Evolutionary conservation across 2,329 filamentous ascomycete species (phyloP).

Genomic region (Colletotrichum noveboracense): DNA sequence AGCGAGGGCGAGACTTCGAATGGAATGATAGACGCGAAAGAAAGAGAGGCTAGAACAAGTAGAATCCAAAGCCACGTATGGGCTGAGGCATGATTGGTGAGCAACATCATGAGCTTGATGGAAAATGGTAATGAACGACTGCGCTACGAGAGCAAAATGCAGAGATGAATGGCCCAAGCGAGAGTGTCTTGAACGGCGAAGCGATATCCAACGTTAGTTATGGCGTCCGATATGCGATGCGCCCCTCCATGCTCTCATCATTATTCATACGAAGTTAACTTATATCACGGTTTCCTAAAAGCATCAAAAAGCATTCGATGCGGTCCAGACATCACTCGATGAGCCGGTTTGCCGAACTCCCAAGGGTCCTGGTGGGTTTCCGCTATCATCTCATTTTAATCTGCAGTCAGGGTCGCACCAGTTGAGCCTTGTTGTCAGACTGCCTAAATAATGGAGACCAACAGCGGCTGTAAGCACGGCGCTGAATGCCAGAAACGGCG

Average conservation of each 20-base stretch:
- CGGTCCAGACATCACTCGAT: background rate
- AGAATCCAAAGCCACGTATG: background rate
- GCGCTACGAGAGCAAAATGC: rapidly evolving
- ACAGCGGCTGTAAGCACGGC: background rate
- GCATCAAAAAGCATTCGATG: background rate
- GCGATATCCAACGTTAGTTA: background rate
- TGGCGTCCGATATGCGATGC: background rate
- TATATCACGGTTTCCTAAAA: background rate
- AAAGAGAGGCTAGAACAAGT: background rate
- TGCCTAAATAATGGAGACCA: background rate
- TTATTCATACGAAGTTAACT: background rate
- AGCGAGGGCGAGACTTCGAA: background rate
- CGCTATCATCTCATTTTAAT: background rate
- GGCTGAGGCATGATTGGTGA: background rate
- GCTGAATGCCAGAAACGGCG: background rate
- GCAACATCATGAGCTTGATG: background rate
- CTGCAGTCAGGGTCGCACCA: background rate
- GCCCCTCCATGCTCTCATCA: background rate
- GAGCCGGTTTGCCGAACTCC: background rate
- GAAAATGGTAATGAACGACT: background rate
- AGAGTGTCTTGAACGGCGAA: background rate
- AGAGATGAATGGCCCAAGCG: background rate
- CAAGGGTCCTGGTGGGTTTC: background rate
- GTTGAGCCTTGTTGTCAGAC: background rate
- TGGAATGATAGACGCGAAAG: background rate